These are phyloP conservation scores for Neofusicoccum sp. DNA, from an alignment of 2,329 filamentous ascomycete genomes.

Conservation along the genomic window DNA sequence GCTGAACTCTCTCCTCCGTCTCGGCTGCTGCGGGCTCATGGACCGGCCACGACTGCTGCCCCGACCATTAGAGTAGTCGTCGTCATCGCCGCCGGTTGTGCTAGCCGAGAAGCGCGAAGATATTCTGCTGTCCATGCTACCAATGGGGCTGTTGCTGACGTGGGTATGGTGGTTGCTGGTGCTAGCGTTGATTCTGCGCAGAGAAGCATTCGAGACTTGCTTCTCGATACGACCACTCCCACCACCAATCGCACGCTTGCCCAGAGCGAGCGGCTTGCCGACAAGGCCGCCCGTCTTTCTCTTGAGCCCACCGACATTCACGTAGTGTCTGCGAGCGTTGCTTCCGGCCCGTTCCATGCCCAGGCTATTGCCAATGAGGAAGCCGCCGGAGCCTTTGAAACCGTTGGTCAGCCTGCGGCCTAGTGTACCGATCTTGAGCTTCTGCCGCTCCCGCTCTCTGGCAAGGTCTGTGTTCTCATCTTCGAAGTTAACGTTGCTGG, in stretches of 20 bases:
- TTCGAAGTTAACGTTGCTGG: conserved; percentile 37
- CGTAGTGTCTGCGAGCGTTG: conserved; percentile 42
- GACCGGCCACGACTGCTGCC: conserved; percentile 12
- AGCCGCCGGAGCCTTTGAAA: conserved; percentile 43
- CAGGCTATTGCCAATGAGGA: conserved; percentile 55
- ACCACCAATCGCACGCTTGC: background rate
- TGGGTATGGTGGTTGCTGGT: background rate
- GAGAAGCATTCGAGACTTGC: background rate
- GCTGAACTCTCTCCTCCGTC: background rate
- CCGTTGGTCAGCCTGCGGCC: conserved; percentile 34
- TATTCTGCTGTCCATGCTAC: background rate
- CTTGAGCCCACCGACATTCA: conserved; percentile 20
- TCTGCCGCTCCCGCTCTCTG: background rate
- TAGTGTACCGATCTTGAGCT: conserved; percentile 22
- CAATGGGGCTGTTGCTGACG: background rate
- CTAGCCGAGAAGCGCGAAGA: conserved; percentile 8
- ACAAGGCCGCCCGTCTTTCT: background rate
- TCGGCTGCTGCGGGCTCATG: background rate
- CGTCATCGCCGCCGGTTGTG: conserved; percentile 2
- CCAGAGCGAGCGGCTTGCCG: background rate
- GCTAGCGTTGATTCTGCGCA: background rate
- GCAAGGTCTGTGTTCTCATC: background rate
- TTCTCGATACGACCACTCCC: conserved; percentile 2
- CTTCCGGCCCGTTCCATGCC: conserved; percentile 52
- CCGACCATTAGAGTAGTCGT: conserved; percentile 13